Evolutionary conservation across 1,284 basidiomycete species (phyloP).

Genomic region (Ustilago nuda): DNA sequence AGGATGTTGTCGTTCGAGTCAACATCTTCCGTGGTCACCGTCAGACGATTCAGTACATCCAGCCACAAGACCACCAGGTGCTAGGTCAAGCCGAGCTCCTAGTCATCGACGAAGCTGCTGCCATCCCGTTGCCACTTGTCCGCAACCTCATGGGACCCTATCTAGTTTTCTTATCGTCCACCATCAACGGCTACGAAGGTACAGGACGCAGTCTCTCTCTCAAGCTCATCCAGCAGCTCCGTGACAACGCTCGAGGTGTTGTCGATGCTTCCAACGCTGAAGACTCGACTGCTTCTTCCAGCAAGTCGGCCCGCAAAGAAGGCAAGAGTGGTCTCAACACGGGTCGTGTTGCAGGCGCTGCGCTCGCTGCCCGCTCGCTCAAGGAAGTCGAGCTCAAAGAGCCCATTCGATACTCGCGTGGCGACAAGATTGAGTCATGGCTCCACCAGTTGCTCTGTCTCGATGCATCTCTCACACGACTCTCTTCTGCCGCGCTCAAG

Average conservation of each 20-base stretch:
- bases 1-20: slow-evolving; percentile 94
- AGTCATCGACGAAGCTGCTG: slow-evolving; percentile 98
- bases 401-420: slow-evolving; percentile 90
- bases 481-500: slow-evolving; percentile 69
- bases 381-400: slow-evolving; percentile 95
- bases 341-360: slow-evolving; percentile 56
- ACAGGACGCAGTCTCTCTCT: slow-evolving; percentile 96
- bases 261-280: slow-evolving; percentile 48
- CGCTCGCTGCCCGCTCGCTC: slow-evolving; percentile 77
- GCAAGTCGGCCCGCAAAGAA: slow-evolving; percentile 72
- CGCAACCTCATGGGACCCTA: slow-evolving; percentile 95
- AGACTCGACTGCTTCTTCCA: slow-evolving; percentile 72
- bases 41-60: slow-evolving; percentile 77
- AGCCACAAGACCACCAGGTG: slow-evolving; percentile 96
- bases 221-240: slow-evolving; percentile 96
- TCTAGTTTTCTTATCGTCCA: slow-evolving; percentile 97
- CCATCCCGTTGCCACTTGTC: slow-evolving; percentile 94
- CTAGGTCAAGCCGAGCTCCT: slow-evolving; percentile 97
- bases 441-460: slow-evolving; percentile 91
- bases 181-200: slow-evolving; percentile 99
- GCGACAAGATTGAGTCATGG: slow-evolving; percentile 94
- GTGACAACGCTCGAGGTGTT: slow-evolving; percentile 76
- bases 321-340: slow-evolving; percentile 49
- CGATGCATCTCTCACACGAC: slow-evolving; percentile 82
- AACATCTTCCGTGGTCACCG: slow-evolving; percentile 81